Evolutionary conservation across 805 yeast genomes (phyloP).

Genomic region (Candida nitratophila): DNA sequence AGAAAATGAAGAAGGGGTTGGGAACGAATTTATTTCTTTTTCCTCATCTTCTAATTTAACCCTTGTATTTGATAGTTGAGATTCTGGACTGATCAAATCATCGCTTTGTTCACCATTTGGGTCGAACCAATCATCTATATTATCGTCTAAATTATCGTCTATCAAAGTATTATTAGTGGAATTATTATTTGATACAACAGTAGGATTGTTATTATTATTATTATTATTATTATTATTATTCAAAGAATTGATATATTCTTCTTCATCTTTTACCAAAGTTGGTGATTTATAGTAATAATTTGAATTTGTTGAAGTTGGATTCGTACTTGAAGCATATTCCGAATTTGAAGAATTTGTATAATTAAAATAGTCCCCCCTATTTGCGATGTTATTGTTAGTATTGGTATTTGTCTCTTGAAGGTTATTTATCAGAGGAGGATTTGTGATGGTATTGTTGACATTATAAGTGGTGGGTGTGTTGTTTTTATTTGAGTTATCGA

Average conservation of each 20-base stretch:
- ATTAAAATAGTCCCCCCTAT: too few species aligned
- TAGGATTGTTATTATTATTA: too few species aligned
- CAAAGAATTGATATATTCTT: not conserved
- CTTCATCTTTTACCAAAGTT: not conserved
- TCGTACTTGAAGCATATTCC: too few species aligned
- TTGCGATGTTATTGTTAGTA: too few species aligned
- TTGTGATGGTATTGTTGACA: too few species aligned
- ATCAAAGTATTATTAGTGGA: not conserved
- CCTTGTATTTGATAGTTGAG: not conserved
- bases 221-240: not conserved
- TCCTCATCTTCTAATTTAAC: not conserved
- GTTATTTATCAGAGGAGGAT: too few species aligned
- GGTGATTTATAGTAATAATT: not conserved
- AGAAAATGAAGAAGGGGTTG: not conserved
- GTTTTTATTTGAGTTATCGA: constrained; percentile 8
- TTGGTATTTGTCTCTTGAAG: too few species aligned
- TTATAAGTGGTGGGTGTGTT: too few species aligned
- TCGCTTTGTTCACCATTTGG: not conserved
- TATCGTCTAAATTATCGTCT: not conserved
- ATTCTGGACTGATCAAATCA: not conserved
- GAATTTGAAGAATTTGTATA: too few species aligned
- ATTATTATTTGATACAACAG: too few species aligned
- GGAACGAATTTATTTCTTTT: too few species aligned
- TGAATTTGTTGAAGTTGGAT: too few species aligned
- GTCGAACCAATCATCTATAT: not conserved